Conservation (phyloP, 768 basidiomycete genomes). For the Leccinum uliginosum region DNA sequence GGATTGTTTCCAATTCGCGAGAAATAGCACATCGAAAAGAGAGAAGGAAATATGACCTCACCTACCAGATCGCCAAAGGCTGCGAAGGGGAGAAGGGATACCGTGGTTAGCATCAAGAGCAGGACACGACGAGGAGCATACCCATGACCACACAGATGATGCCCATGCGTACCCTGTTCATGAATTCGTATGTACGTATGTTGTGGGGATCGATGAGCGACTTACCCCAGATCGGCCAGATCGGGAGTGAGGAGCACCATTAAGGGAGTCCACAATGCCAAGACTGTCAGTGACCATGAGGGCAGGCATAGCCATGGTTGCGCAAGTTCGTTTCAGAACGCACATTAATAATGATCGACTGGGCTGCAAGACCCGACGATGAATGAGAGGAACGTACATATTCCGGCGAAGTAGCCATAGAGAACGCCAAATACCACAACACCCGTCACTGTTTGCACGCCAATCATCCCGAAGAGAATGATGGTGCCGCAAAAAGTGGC, state of each 20-base stretch:
- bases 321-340: not conserved
- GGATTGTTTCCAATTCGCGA: not conserved
- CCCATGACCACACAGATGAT: slow-evolving; percentile 47
- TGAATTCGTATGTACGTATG: not conserved
- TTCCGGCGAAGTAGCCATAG: slow-evolving; percentile 53
- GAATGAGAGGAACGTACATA: slow-evolving; percentile 26
- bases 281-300: slow-evolving; percentile 23
- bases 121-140: slow-evolving; percentile 11
- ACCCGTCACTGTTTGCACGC: slow-evolving; percentile 35
- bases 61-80: slow-evolving; percentile 24
- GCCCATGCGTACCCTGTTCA: slow-evolving; percentile 40
- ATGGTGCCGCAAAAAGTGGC: slow-evolving; percentile 36
- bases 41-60: not conserved
- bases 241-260: slow-evolving; percentile 41
- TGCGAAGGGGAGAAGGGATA: slow-evolving; percentile 1
- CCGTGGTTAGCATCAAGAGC: no score
- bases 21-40: not conserved
- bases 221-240: slow-evolving; percentile 50
- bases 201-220: not conserved
- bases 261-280: slow-evolving; percentile 41
- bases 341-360: not conserved
- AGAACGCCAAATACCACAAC: slow-evolving; percentile 41
- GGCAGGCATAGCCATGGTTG: not conserved
- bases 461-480: slow-evolving; percentile 46
- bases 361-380: not conserved